Evolutionary conservation across 2,329 filamentous ascomycete genomes (phyloP).

Genomic region (Akanthomyces uredinophilus): DNA sequence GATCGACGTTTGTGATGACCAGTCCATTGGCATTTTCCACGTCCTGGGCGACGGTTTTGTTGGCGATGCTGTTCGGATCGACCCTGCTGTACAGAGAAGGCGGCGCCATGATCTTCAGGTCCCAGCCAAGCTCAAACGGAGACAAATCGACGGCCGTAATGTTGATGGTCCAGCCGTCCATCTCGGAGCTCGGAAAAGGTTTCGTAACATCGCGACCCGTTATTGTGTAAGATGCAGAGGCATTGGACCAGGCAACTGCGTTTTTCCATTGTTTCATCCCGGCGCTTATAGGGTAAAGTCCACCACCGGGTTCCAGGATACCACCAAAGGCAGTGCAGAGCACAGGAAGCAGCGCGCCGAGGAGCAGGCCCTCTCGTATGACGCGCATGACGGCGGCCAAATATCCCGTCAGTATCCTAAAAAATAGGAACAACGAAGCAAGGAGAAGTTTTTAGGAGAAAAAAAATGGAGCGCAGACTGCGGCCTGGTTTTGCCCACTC

Average conservation of each 20-base stretch:
- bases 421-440: too few species aligned
- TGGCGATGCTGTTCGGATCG: background rate
- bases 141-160: conserved; percentile 5
- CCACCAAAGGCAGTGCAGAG: background rate
- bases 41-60: background rate
- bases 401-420: background rate
- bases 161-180: conserved; percentile 11
- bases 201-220: conserved; percentile 7
- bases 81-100: conserved; percentile 1
- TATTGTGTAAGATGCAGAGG: background rate
- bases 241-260: background rate
- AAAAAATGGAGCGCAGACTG: background rate
- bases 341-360: background rate
- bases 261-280: background rate
- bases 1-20: background rate
- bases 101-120: conserved; percentile 3
- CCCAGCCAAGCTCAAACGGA: conserved; percentile 3
- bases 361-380: background rate
- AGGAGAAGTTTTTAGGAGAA: too few species aligned
- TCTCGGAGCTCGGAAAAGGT: background rate
- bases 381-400: background rate
- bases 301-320: background rate
- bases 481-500: background rate
- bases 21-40: background rate
- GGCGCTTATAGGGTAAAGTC: background rate